Percentiles rank a stretch among this genome's conserved stretches.
Conservation (phyloP, 495 filamentous ascomycete species). For the Geoglossum glabrum region DNA sequence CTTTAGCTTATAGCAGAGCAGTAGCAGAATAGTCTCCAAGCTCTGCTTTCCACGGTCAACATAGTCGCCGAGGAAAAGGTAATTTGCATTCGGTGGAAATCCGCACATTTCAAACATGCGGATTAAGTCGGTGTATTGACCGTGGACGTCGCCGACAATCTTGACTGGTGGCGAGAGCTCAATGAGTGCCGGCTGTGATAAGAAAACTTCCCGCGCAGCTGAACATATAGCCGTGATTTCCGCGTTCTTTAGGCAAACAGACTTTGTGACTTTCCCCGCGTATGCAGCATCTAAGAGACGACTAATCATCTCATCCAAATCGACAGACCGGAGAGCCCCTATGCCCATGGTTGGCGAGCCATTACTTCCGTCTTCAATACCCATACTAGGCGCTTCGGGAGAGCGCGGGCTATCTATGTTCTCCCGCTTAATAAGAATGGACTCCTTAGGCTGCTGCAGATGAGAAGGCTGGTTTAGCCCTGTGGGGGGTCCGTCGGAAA, state of each 20-base stretch:
- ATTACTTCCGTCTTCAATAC: constrained; percentile 9
- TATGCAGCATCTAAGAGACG: constrained; percentile 88
- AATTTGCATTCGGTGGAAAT: constrained; percentile 86
- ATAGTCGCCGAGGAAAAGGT: constrained; percentile 91
- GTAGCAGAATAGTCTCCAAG: constrained; percentile 84
- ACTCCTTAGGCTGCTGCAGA: constrained; percentile 42
- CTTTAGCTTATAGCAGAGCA: constrained; percentile 96
- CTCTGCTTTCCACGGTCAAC: constrained; percentile 96
- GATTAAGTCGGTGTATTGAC: constrained; percentile 94
- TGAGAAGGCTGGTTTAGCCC: constrained; percentile 26
- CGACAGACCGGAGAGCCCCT: constrained; percentile 69
- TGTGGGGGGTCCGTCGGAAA: constrained; percentile 78
- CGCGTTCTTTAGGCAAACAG: constrained; percentile 89
- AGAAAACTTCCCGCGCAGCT: constrained; percentile 67
- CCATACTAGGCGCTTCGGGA: constrained; percentile 20
- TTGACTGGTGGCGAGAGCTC: constrained; percentile 95
- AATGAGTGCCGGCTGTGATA: constrained; percentile 77
- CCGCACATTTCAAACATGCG: constrained; percentile 99
- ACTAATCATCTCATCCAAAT: constrained; percentile 93
- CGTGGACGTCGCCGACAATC: constrained; percentile 95
- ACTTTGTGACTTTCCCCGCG: constrained; percentile 91
- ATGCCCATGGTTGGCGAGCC: constrained; percentile 33
- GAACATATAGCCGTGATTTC: constrained; percentile 87
- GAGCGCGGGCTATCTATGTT: constrained; percentile 31
- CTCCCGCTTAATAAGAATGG: constrained; percentile 68